Conservation (phyloP, 192 early-diverging fungal genomes). For the Irineochytrium annulatum region DNA sequence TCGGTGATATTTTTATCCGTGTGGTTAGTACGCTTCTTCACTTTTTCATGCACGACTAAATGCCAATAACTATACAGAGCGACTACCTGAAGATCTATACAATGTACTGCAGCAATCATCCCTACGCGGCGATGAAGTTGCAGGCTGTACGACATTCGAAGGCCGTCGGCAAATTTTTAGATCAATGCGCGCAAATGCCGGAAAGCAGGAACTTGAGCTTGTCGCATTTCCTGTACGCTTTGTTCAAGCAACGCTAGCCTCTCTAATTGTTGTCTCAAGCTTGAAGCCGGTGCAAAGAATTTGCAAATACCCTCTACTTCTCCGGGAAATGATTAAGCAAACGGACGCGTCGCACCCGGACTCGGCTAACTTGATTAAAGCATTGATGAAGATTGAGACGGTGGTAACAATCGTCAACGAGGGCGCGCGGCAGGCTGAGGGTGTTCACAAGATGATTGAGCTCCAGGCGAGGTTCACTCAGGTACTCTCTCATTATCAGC, state of each 20-base stretch:
- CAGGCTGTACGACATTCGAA: conserved; percentile 40
- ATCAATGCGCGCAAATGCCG: conserved; percentile 12
- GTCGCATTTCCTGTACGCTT: conserved; percentile 24
- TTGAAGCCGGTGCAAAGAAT: conserved; percentile 57
- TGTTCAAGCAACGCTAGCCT: not conserved
- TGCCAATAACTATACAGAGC: conserved; percentile 22
- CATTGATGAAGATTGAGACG: conserved; percentile 47
- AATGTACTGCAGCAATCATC: conserved; percentile 63
- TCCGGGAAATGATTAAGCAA: conserved; percentile 48
- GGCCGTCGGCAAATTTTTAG: conserved; percentile 44
- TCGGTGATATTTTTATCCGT: conserved; percentile 50
- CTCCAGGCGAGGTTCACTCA: conserved; percentile 42
- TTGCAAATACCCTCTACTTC: conserved; percentile 55
- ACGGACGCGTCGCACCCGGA: conserved; percentile 47
- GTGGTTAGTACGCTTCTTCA: conserved; percentile 29
- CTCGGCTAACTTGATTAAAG: conserved; percentile 33
- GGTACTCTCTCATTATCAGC: conserved; percentile 27
- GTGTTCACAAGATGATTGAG: conserved; percentile 51
- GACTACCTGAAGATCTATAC: conserved; percentile 62
- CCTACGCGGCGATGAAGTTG: conserved; percentile 54
- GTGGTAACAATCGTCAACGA: conserved; percentile 58
- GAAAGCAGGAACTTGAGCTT: conserved; percentile 16
- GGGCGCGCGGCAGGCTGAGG: conserved; percentile 47
- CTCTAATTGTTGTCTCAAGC: conserved; percentile 5
- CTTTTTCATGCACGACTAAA: conserved; percentile 8